Evolutionary conservation across 768 basidiomycete species (phyloP), one percentile per base, ranked within the genome.

Genomic region (Russula foetens): DNA sequence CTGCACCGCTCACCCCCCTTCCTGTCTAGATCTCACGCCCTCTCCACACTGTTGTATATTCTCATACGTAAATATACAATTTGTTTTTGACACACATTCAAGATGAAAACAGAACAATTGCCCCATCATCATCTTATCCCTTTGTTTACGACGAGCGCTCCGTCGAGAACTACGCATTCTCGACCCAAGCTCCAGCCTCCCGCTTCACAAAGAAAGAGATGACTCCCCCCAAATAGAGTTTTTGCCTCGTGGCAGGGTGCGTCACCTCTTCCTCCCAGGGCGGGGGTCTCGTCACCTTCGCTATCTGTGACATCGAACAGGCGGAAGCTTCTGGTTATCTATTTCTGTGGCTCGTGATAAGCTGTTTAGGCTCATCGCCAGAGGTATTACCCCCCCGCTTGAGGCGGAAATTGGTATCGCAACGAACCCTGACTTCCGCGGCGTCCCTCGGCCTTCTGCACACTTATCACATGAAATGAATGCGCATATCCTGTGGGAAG

Each of bases 381-480:
- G 54, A 45, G 19, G 31, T 7, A 55, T 29, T 19, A 44, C 43
- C 21, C 44, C 24, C 38, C 41, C 59, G 53, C 45, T 33, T 41
- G 35, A 9, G 11, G 9, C 56, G 49, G 49, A 50, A 50, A 51
- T 38, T 53, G 31, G 24, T 17, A 5, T 28, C 14, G 28, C 57
- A 35, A 11, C 35, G 35, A 35, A 35, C 35, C 26, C 38, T 43
- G 23, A 28, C 19, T 23, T 39, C 43, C 41, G 35, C 43, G 35
- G 53, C 29, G 44, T n/a, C 15, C 44, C 41, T 29, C 57, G 28
- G 29, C 29, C 23, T 28, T 43, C 17, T 28, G 54, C 6, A 24
- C 45, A 4, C 44, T 35, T 62, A 53, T 62, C 60, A 62, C 60
- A 62, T 62, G 60, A 62, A 62, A 51, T 26, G 35, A 26, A 9